Evolutionary conservation across 2,329 filamentous ascomycete species (phyloP), one percentile per base, ranked within the genome.

Genomic region (Fusarium sp.): DNA sequence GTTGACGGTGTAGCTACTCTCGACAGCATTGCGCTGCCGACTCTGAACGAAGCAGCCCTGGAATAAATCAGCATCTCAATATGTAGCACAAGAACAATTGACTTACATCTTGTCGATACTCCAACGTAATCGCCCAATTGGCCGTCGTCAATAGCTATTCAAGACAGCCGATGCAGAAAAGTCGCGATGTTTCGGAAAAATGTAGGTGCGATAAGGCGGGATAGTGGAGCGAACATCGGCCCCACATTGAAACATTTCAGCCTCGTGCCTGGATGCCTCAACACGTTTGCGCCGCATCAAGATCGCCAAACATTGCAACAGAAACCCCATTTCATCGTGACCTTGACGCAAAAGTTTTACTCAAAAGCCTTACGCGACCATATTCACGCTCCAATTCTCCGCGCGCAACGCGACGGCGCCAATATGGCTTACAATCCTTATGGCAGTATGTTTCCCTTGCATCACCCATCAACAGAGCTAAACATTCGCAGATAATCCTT

Each of bases 341-440:
- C 9, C 29, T 35, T 29, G 43, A 38, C 35, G 15, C 16, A 28
- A 31, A 52, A 24, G 21, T 16, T 35, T 26, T 41, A n/a, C 9
- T 18, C n/a, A 21, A 23, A 28, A 42, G 20, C 8, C 18, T 21
- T 37, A 46, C 49, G 37, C 57, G 66, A 59, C 15, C 23, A 24
- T 37, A 5, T 20, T 23, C 12, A 33, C 41, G 7, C 37, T 16
- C 58, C 29, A 3, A 13, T 13, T n/a, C 20, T 28, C 18, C 49
- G 52, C 55, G 59, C 54, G 37, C 55, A 59, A 66, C 59, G 57
- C 57, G 63, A 56, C 52, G 63, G 63, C 44, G 65, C 68, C 55
- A 56, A 53, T 55, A 89, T 89, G 87, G 81, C 87, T 20, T 89
- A 88, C 77, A 88, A 89, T 74, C 86, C 85, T n/a, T 89, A 89